phyloP scores from a whole-genome alignment of 352 stramenopile genomes.

The Pythium inflatum region DNA sequence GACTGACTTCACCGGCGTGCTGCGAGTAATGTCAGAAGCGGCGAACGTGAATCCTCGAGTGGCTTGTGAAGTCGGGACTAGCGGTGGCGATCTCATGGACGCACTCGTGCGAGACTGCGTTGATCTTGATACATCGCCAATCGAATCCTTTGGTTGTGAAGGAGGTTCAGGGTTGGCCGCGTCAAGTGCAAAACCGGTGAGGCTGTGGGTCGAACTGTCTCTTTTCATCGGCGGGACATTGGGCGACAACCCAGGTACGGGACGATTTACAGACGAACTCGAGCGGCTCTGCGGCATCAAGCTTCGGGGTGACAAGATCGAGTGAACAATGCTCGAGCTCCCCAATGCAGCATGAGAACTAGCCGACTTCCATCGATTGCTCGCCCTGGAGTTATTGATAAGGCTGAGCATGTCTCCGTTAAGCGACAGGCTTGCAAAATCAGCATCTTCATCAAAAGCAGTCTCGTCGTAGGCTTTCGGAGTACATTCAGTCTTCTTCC shows the following conservation, averaged over 20 bases:
- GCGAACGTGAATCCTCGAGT: not conserved
- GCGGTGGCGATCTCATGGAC: conserved; percentile 5
- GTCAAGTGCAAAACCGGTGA: not conserved
- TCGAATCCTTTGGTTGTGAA: too few species aligned
- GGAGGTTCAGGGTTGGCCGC: not conserved
- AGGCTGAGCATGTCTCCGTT: conserved; percentile 29
- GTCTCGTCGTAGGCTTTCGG: too few species aligned
- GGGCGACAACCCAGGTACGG: not conserved
- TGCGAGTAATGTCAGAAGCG: not conserved
- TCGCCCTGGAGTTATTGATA: conserved; percentile 3
- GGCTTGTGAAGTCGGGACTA: not conserved
- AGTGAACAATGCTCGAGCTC: conserved; percentile 43
- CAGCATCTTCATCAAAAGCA: conserved; percentile 1
- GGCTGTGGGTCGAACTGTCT: conserved; percentile 6
- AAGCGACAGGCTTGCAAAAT: conserved; percentile 23
- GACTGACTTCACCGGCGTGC: not conserved
- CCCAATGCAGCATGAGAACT: conserved; percentile 23
- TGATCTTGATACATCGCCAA: too few species aligned
- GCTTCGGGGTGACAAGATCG: conserved; percentile 45
- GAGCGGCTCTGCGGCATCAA: conserved; percentile 26
- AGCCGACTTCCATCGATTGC: conserved; percentile 29
- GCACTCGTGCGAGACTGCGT: too few species aligned
- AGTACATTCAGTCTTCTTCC: too few species aligned
- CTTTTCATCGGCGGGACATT: conserved; percentile 2
- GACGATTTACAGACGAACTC: conserved; percentile 11